These are phyloP conservation scores for Botrytis byssoidea DNA, from an alignment of 2,329 filamentous ascomycete genomes.

Conservation along the genomic window DNA sequence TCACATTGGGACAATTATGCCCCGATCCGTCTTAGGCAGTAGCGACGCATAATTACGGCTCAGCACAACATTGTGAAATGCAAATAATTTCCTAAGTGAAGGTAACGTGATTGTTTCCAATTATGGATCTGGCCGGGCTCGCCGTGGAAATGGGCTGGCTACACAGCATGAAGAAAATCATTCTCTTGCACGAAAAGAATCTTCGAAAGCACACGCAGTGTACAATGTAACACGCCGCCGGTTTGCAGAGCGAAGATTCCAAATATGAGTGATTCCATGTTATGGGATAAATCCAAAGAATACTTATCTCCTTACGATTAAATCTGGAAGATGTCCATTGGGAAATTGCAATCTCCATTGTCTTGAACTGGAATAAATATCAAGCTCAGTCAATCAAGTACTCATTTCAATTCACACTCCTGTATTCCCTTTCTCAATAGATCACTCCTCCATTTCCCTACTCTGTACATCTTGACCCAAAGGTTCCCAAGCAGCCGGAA, in stretches of 20 bases:
- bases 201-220: neutral
- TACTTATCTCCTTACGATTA: neutral
- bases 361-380: neutral
- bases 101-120: constrained; percentile 7
- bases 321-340: neutral
- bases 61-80: neutral
- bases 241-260: neutral
- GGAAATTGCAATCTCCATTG: neutral
- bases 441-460: neutral
- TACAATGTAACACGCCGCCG: neutral
- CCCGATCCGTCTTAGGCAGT: neutral
- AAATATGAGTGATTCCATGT: neutral
- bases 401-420: neutral
- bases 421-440: neutral
- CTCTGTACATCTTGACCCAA: neutral
- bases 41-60: neutral
- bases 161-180: constrained; percentile 5
- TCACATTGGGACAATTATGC: neutral
- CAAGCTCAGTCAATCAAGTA: neutral
- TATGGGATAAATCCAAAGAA: neutral
- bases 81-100: neutral
- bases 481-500: constrained; percentile 14
- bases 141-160: constrained; percentile 11
- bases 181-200: constrained; percentile 17
- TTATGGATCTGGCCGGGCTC: constrained; percentile 10